phyloP scores from a whole-genome alignment of 2,329 filamentous ascomycete genomes.

The Orbilia blumenaviensis region DNA sequence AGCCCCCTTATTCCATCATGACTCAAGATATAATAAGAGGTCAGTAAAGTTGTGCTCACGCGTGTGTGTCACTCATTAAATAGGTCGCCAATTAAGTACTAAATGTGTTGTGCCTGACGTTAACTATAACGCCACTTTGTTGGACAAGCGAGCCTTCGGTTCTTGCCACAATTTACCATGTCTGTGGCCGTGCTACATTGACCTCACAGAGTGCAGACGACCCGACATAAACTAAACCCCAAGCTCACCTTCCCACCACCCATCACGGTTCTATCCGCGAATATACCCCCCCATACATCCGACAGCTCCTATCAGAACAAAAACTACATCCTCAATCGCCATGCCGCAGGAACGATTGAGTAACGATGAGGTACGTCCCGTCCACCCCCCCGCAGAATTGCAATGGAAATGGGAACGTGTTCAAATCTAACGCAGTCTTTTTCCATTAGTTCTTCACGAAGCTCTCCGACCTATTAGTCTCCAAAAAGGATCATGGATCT shows the following conservation, averaged over 20 bases:
- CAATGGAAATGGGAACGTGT: neutral
- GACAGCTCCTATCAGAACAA: neutral
- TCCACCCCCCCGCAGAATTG: neutral
- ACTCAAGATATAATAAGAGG: no score
- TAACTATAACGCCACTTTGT: slow-evolving; percentile 13
- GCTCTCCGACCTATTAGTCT: slow-evolving; percentile 73
- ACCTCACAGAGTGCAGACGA: slow-evolving; percentile 8
- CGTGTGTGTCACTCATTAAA: slow-evolving; percentile 1
- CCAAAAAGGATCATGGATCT: slow-evolving; percentile 75
- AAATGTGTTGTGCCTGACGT: slow-evolving; percentile 26
- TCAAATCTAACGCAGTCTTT: neutral
- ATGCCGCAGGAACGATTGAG: slow-evolving; percentile 67
- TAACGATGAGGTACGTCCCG: slow-evolving; percentile 68
- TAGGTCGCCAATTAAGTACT: neutral
- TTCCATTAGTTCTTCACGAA: slow-evolving; percentile 78
- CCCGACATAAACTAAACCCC: no score
- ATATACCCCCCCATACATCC: neutral
- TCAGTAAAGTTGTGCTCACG: neutral
- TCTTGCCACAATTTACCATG: neutral
- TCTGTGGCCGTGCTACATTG: slow-evolving; percentile 23
- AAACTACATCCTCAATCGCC: slow-evolving; percentile 10
- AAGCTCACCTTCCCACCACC: neutral
- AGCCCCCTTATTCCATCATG: no score
- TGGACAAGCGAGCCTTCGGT: neutral
- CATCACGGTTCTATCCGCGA: neutral